Conservation (phyloP, 148 eudicot genomes). For the Camellia lanceoleosa region DNA sequence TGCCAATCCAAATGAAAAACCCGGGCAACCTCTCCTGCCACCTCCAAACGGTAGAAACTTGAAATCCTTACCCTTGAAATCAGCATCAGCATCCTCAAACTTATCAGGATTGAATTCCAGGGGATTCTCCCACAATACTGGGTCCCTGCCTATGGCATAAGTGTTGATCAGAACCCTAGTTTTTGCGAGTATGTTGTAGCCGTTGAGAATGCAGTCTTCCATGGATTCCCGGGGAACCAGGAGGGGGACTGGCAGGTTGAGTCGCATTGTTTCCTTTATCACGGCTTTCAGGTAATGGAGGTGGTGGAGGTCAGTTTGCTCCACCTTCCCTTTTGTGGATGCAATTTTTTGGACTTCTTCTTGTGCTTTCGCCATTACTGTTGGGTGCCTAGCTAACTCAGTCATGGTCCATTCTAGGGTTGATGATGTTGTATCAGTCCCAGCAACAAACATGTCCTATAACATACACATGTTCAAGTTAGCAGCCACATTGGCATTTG, state of each 20-base stretch:
- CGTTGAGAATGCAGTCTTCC: slow-evolving; percentile 22
- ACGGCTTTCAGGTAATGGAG: slow-evolving; percentile 35
- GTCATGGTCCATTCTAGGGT: slow-evolving; percentile 48
- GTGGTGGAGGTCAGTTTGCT: slow-evolving; percentile 28
- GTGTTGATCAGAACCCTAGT: slow-evolving; percentile 44
- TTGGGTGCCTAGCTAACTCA: slow-evolving; percentile 29
- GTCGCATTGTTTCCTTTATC: slow-evolving; percentile 38
- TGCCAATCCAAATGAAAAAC: slow-evolving; percentile 40
- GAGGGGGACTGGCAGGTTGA: slow-evolving; percentile 42
- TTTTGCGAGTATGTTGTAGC: slow-evolving; percentile 35
- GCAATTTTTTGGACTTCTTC: slow-evolving; percentile 27
- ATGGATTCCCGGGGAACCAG: slow-evolving; percentile 46
- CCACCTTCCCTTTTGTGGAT: slow-evolving; percentile 18
- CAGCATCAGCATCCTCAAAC: slow-evolving; percentile 32
- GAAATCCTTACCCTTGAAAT: slow-evolving; percentile 45
- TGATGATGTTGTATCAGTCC: slow-evolving; percentile 47
- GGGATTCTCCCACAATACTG: slow-evolving; percentile 48
- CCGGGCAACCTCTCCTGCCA: slow-evolving; percentile 50
- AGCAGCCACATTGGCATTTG: too few relatives aligned
- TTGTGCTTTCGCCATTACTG: slow-evolving; percentile 26
- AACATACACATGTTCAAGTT: too few relatives aligned
- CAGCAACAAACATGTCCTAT: slow-evolving; percentile 54
- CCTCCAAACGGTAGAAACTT: slow-evolving; percentile 53
- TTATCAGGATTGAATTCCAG: slow-evolving; percentile 41
- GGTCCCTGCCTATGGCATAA: slow-evolving; percentile 51